Percentiles rank a stretch among this genome's conserved stretches.
Conservation (phyloP, 805 yeast genomes). For the Huiozyma naganishii region DNA sequence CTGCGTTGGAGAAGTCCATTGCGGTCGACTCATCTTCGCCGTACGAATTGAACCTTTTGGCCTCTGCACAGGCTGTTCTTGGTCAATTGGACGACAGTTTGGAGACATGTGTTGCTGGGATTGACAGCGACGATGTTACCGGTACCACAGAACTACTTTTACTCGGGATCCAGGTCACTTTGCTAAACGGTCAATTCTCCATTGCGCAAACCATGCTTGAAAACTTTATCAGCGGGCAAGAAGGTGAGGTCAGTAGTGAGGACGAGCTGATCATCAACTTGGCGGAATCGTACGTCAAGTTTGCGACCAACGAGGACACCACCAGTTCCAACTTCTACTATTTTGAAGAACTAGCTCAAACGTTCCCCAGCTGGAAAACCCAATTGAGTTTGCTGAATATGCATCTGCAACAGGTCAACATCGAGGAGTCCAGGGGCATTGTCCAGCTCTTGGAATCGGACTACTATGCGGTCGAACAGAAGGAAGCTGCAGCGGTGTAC, state of each 20-base stretch:
- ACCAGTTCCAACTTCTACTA: constrained; percentile 42
- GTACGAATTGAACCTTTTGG: constrained; percentile 19
- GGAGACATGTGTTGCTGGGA: constrained; percentile 31
- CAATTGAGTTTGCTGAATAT: constrained; percentile 59
- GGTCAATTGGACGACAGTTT: constrained; percentile 28
- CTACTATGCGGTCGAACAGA: constrained; percentile 27
- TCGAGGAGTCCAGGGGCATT: constrained; percentile 72
- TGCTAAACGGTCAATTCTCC: constrained; percentile 33
- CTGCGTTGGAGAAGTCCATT: constrained; percentile 3
- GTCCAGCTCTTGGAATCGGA: constrained; percentile 38
- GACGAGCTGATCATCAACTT: constrained; percentile 72
- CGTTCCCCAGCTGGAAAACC: constrained; percentile 38
- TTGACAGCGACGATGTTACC: constrained; percentile 33
- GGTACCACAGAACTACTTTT: constrained; percentile 31
- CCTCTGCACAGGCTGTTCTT: constrained; percentile 18
- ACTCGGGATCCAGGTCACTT: constrained; percentile 33
- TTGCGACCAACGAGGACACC: constrained; percentile 32
- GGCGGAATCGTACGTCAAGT: constrained; percentile 62
- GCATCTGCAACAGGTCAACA: constrained; percentile 67
- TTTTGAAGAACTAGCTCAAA: constrained; percentile 67
- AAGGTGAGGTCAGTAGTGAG: constrained; percentile 34
- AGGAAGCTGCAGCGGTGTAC: constrained; percentile 19
- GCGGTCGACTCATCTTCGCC: constrained; percentile 8
- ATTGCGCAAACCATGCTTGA: constrained; percentile 37
- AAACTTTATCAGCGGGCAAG: constrained; percentile 34